Percentiles rank a stretch among this genome's conserved stretches.
Conservation (phyloP, 345 rosid genomes). For the Citropsis articulata region DNA sequence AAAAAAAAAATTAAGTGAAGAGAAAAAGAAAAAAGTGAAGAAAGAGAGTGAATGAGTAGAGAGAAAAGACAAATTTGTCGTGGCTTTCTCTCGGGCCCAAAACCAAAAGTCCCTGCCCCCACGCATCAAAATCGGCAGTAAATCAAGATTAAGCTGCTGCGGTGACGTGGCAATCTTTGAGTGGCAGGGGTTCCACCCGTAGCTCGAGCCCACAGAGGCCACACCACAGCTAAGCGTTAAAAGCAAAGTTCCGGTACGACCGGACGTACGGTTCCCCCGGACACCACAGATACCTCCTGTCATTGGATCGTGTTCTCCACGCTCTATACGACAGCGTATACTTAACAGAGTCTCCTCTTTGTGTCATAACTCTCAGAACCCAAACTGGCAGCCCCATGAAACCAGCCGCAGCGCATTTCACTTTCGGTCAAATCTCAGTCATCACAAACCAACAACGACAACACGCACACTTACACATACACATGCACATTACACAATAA, state of each 20-base stretch:
- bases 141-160: background rate
- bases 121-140: background rate
- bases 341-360: background rate
- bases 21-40: too few species aligned
- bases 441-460: background rate
- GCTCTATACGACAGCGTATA: background rate
- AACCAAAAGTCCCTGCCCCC: too few species aligned
- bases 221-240: background rate
- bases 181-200: background rate
- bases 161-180: conserved; percentile 12
- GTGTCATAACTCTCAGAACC: background rate
- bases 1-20: too few species aligned
- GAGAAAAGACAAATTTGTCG: too few species aligned
- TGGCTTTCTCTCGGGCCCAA: too few species aligned
- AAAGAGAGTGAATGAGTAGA: too few species aligned
- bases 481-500: too few species aligned
- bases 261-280: conserved; percentile 31
- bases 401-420: background rate
- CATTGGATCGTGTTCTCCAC: conserved; percentile 21
- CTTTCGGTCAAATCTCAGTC: conserved; percentile 14
- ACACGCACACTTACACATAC: background rate
- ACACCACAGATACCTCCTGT: conserved; percentile 2
- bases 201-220: background rate
- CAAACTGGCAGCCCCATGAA: background rate
- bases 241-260: conserved; percentile 25